Percentiles rank a stretch among this genome's conserved stretches.
Evolutionary conservation across 2,329 filamentous ascomycete genomes (phyloP).

Genomic region (Fusarium ambrosium): DNA sequence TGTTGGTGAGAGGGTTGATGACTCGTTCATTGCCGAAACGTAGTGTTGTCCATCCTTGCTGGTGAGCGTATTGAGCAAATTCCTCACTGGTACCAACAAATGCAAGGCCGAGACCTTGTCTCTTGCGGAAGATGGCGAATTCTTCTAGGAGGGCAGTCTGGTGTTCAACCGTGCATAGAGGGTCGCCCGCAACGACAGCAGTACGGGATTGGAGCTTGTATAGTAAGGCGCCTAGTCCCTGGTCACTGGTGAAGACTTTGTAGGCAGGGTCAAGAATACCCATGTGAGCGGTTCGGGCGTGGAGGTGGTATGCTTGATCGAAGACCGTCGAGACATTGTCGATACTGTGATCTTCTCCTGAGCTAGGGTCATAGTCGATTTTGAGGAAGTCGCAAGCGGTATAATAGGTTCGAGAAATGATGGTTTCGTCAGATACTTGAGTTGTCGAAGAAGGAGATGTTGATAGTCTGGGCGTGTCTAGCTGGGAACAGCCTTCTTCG

Average conservation of each 20-base stretch:
- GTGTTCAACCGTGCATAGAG: neutral
- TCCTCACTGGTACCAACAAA: constrained; percentile 7
- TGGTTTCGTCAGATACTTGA: neutral
- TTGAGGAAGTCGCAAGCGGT: neutral
- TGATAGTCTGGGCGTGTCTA: neutral
- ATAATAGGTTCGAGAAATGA: neutral
- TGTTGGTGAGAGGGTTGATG: constrained; percentile 15
- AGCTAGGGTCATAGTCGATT: neutral
- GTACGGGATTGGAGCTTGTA: constrained; percentile 13
- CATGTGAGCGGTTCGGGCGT: constrained; percentile 26
- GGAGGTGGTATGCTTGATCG: neutral
- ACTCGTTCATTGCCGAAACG: constrained; percentile 15
- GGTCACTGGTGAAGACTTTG: constrained; percentile 7
- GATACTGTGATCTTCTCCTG: neutral
- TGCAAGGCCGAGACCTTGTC: neutral
- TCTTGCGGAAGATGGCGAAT: neutral
- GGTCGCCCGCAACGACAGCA: constrained; percentile 8
- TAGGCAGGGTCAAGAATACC: constrained; percentile 20
- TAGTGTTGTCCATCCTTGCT: constrained; percentile 13
- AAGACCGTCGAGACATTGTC: neutral
- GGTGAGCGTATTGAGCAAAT: constrained; percentile 8
- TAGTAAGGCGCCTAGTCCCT: neutral
- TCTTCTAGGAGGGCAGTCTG: neutral
- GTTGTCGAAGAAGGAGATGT: constrained; percentile 9
- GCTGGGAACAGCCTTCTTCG: neutral